Evolutionary conservation across 352 stramenopile genomes (phyloP).

Genomic region (Pythium catenulatum): DNA sequence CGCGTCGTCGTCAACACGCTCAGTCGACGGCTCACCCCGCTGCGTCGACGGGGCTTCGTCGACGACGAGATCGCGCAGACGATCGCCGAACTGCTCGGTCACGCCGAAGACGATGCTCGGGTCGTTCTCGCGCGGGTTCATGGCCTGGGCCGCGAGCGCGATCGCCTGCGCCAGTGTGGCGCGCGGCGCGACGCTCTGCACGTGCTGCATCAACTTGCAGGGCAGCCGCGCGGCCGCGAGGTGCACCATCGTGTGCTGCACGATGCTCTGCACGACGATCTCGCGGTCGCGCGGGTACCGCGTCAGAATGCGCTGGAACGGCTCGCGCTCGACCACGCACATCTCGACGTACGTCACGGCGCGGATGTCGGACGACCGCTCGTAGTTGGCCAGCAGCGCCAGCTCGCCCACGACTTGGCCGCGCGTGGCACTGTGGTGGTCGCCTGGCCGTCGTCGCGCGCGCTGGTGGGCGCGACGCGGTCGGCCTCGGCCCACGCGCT

Average conservation of each 20-base stretch:
- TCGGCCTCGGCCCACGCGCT: too few relatives aligned
- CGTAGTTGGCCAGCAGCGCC: slow-evolving; percentile 71
- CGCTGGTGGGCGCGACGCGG: too few relatives aligned
- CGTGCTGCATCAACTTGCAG: slow-evolving; percentile 55
- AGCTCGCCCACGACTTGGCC: slow-evolving; percentile 73
- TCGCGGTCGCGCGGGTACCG: slow-evolving; percentile 62
- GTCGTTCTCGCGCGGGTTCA: not conserved
- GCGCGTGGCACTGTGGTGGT: too few relatives aligned
- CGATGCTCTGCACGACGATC: slow-evolving; percentile 46
- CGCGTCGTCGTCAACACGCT: too few relatives aligned
- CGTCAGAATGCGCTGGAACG: slow-evolving; percentile 64
- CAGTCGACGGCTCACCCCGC: too few relatives aligned
- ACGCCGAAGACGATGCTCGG: slow-evolving; percentile 6
- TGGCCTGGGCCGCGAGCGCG: not conserved
- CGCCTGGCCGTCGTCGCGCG: not conserved
- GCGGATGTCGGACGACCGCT: slow-evolving; percentile 63
- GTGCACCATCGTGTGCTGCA: slow-evolving; percentile 55
- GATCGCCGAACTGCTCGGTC: not conserved
- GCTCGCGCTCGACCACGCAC: slow-evolving; percentile 61
- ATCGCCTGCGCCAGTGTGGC: not conserved
- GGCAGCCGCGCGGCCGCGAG: slow-evolving; percentile 39
- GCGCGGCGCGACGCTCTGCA: slow-evolving; percentile 29
- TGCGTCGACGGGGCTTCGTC: too few relatives aligned
- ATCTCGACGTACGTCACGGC: slow-evolving; percentile 69
- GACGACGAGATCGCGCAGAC: too few relatives aligned